Base-by-base conservation (phyloP, 2,329 filamentous ascomycete species). In the Cordyceps pruinosa region DNA sequence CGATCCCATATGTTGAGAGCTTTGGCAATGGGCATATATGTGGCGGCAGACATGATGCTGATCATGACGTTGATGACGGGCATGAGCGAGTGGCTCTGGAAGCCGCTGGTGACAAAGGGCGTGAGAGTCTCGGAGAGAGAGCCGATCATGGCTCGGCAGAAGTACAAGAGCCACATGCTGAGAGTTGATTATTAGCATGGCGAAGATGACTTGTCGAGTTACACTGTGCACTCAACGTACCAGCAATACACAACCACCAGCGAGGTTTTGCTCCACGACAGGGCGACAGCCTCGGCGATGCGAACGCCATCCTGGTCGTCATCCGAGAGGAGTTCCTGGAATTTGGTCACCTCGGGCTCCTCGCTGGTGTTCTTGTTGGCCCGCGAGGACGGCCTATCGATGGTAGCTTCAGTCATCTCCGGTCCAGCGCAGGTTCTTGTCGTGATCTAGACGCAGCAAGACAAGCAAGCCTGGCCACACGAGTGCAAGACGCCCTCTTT, bases 1-100 rank as follows among this genome's bases (percentile, higher is more conserved):
- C 73, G 69, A 32, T 72, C 72, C 59, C 68, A 73, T 15, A 73
- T 63, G 60, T 75, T 72, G 30, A 72, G 65, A 12, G 73, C 64
- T 57, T 74, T 74, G 21, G 73, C 72, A 59, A 73, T 68, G 9
- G 66, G 63, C 21, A 68, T 62, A 56, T 68, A 66, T 42, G 46
- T 62, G 63, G 51, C 59, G 58, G 49, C 54, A 2, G 54, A 42
- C 45, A 70, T 62, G 57, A 68, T 70, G 60, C 66, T 73, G 28
- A 72, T 68, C 7, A 81, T 69, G 48, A 80, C 76, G 37, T 70
- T 70, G 47, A 56, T 49, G 34, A 56, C 54, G 37, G 54, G 54
- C 54, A 56, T 56, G n/a, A 57, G 46, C 21, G 56, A 51, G 30
- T 57, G 49, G n/a, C 47, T 51, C 25, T 51, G 42, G 23, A 57